phyloP scores from a whole-genome alignment of 257 asterid genomes.

The Coffea eugenioides region DNA sequence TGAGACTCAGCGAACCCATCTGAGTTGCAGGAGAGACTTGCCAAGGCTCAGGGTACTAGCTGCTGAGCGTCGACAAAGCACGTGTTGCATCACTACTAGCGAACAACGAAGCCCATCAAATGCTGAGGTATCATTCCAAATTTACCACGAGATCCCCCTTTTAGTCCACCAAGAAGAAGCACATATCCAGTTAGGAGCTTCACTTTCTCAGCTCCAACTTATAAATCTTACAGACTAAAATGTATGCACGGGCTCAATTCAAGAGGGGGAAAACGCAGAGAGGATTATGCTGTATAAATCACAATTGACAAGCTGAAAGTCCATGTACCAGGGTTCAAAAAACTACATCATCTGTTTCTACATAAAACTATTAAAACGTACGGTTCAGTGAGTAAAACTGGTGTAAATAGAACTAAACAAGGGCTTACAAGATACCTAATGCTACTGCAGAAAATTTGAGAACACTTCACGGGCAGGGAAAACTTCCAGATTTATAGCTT shows the following conservation, averaged over 20 bases:
- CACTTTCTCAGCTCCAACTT: background rate
- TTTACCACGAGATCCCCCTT: background rate
- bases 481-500: constrained; percentile 10
- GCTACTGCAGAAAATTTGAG: constrained; percentile 10
- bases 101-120: no score
- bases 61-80: background rate
- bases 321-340: background rate
- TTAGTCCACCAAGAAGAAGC: background rate
- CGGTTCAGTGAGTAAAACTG: background rate
- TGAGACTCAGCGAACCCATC: background rate
- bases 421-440: constrained; percentile 2
- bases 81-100: background rate
- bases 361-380: constrained; percentile 6
- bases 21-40: background rate
- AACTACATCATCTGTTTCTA: constrained; percentile 7
- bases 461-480: constrained; percentile 8
- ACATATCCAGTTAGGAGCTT: background rate
- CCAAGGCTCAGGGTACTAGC: background rate
- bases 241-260: background rate
- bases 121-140: background rate
- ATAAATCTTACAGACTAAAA: background rate
- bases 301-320: background rate
- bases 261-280: background rate
- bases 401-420: background rate
- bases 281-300: no score